Conservation (phyloP, 2,329 filamentous ascomycete species). For the Pseudogymnoascus pannorum region DNA sequence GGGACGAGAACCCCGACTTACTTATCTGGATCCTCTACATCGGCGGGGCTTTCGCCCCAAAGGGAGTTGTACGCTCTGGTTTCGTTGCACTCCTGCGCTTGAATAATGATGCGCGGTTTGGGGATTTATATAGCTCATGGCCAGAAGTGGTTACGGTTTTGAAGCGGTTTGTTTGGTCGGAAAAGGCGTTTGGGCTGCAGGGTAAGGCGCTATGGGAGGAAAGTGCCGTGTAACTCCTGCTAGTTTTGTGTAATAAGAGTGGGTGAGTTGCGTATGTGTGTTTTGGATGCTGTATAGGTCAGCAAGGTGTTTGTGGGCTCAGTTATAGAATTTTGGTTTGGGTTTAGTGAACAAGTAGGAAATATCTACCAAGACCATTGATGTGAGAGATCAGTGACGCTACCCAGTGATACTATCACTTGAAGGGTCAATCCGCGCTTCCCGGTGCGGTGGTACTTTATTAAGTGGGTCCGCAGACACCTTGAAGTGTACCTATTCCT, state of each 20-base stretch:
- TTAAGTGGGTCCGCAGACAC: background rate
- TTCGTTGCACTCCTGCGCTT: slow-evolving; percentile 25
- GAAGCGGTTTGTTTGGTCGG: slow-evolving; percentile 35
- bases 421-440: background rate
- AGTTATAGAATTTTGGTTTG: too few relatives aligned
- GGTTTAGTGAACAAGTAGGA: too few relatives aligned
- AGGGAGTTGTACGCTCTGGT: slow-evolving; percentile 23
- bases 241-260: too few relatives aligned
- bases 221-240: too few relatives aligned
- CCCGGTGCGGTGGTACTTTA: background rate
- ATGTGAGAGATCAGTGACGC: background rate
- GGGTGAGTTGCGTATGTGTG: too few relatives aligned
- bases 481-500: background rate
- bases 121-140: slow-evolving; percentile 27
- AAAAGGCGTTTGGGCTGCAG: slow-evolving; percentile 29
- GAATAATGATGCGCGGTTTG: slow-evolving; percentile 17
- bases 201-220: slow-evolving; percentile 31
- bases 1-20: slow-evolving; percentile 29
- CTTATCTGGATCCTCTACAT: slow-evolving; percentile 33
- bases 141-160: slow-evolving; percentile 26
- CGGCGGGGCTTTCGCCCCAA: slow-evolving; percentile 33
- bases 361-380: background rate
- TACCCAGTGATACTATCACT: too few relatives aligned
- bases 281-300: too few relatives aligned
- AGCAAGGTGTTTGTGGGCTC: too few relatives aligned